Evolutionary conservation across 805 yeast species (phyloP).

Genomic region (Pichia pseudocactophila): DNA sequence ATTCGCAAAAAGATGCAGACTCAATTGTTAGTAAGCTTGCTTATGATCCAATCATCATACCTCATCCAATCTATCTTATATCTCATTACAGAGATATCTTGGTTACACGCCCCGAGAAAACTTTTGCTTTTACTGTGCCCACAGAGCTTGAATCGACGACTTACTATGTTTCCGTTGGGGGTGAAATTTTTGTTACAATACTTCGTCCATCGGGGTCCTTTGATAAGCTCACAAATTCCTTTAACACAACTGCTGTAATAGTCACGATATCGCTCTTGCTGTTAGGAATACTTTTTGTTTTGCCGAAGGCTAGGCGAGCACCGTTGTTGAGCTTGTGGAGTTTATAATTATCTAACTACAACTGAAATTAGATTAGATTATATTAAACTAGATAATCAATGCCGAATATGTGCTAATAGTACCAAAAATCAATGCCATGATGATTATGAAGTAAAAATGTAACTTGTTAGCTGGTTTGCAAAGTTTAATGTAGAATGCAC

Average conservation of each 20-base stretch:
- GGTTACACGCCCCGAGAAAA: conserved; percentile 10
- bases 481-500: conserved; percentile 60
- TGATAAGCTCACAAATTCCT: conserved; percentile 60
- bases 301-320: conserved; percentile 49
- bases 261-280: conserved; percentile 49
- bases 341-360: conserved; percentile 1
- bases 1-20: conserved; percentile 26
- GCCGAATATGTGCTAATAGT: conserved; percentile 57
- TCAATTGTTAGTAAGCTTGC: conserved; percentile 50
- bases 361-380: too few species aligned
- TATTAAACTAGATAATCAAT: conserved; percentile 1
- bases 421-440: conserved; percentile 42
- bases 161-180: conserved; percentile 54
- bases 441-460: conserved; percentile 35
- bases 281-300: conserved; percentile 37
- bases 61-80: conserved; percentile 40
- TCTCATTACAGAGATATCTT: conserved; percentile 43
- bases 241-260: conserved; percentile 57
- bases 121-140: conserved; percentile 35
- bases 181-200: conserved; percentile 71
- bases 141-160: conserved; percentile 79
- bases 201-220: conserved; percentile 77
- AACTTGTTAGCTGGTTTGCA: conserved; percentile 41
- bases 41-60: conserved; percentile 54
- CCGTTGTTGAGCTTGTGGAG: conserved; percentile 47